Evolutionary conservation across 306 rosid genomes (phyloP), one percentile per base, ranked within the genome.

Genomic region (Citrullus colocynthis): DNA sequence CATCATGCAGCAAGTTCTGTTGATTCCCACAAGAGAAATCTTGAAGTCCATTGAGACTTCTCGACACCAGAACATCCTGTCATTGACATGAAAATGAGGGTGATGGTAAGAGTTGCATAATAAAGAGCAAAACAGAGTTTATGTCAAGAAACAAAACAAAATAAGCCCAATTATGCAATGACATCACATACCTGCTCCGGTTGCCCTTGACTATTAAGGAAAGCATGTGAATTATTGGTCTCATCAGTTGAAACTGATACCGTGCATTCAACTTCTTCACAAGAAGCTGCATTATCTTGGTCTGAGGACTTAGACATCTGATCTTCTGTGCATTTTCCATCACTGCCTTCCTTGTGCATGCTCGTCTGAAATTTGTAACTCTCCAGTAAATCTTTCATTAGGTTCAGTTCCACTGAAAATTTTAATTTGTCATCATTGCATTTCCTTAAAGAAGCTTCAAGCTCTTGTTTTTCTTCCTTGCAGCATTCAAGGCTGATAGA

Each of bases 401-500:
- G 76, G 85, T 79, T 79, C 82, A 92, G 91, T 79, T 96, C 98
- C 60, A 69, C 78, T 37, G 86, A 77, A 80, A 92, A 81, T 88
- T 85, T 88, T 82, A 89, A 89, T 81, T 88, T 96, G 78, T 92
- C 97, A 84, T 83, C 89, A 4, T 82, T 83, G 86, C 98, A 91
- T 83, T 87, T 96, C 78, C 64, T 81, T 64, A 96, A 90, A 74
- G 90, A 88, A 28, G 82, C 91, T 88, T 91, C 97, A 81, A 96
- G 94, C 80, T 91, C 88, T 85, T 88, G 87, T 74, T 92, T 92
- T 88, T 95, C 98, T 89, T 91, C 97, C 87, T 89, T 92, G 81
- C 97, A 96, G 89, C 98, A 96, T 78, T 96, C 97, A 18, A 96
- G 97, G 89, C 88, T 83, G 86, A 96, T 96, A 42, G 79, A 77